These are phyloP conservation scores for Cadophora malorum DNA, from an alignment of 2,329 filamentous ascomycete species.

Conservation along the genomic window DNA sequence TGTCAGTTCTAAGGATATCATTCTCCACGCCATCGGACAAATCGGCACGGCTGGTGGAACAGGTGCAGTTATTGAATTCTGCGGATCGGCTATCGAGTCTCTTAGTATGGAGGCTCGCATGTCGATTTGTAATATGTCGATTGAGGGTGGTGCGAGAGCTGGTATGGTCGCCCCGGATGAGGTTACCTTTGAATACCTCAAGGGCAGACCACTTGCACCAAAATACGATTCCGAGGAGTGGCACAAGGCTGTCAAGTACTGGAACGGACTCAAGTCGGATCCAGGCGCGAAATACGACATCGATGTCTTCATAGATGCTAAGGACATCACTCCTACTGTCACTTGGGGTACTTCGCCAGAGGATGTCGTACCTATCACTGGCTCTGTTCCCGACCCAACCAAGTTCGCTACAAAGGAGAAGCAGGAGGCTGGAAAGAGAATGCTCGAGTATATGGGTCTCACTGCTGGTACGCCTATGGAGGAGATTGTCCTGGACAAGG, in stretches of 20 bases:
- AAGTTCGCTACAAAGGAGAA: slow-evolving; percentile 81
- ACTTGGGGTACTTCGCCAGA: slow-evolving; percentile 98
- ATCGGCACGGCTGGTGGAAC: slow-evolving; percentile 97
- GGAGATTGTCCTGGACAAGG: slow-evolving; percentile 91
- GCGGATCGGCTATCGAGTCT: slow-evolving; percentile 86
- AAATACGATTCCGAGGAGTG: slow-evolving; percentile 84
- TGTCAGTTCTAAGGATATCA: slow-evolving; percentile 94
- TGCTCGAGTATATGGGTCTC: slow-evolving; percentile 96
- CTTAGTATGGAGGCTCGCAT: slow-evolving; percentile 97
- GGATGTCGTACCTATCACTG: slow-evolving; percentile 94
- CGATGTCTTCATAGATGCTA: slow-evolving; percentile 87
- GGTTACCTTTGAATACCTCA: slow-evolving; percentile 93
- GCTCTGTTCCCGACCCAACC: slow-evolving; percentile 86
- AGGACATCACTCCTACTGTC: slow-evolving; percentile 91
- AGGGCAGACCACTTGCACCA: slow-evolving; percentile 87
- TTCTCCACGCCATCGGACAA: slow-evolving; percentile 89
- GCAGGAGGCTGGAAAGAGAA: slow-evolving; percentile 79
- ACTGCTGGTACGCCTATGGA: slow-evolving; percentile 86
- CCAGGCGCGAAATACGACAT: slow-evolving; percentile 88
- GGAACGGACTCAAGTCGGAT: slow-evolving; percentile 85
- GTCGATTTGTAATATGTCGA: slow-evolving; percentile 99
- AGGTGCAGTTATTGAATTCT: slow-evolving; percentile 95
- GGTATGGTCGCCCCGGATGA: slow-evolving; percentile 98
- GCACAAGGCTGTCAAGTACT: slow-evolving; percentile 87
- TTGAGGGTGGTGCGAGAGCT: slow-evolving; percentile 92